A percentile compares a stretch with the other conserved stretches of the same genome.
Conservation (phyloP, 2,329 filamentous ascomycete species). For the Exophiala sp. region DNA sequence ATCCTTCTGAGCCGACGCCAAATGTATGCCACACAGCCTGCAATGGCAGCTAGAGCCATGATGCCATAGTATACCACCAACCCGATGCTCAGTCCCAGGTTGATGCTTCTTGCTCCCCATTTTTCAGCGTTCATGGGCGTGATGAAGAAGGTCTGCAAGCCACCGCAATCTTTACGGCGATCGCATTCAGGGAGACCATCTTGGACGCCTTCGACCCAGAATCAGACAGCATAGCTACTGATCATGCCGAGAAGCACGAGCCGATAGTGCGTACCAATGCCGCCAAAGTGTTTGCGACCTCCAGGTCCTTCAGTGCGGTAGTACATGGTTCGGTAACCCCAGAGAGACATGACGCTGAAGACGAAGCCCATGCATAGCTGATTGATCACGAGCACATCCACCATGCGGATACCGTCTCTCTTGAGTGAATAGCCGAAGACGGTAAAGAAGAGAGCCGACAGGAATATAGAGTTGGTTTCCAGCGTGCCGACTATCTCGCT, state of each 20-base stretch:
- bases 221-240: conserved; percentile 18
- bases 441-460: conserved; percentile 11
- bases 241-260: conserved; percentile 18
- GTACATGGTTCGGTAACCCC: conserved; percentile 22
- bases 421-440: conserved; percentile 13
- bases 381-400: conserved; percentile 18
- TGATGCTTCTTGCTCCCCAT: conserved; percentile 1
- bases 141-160: conserved; percentile 5
- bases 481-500: conserved; percentile 16
- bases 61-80: conserved; percentile 9
- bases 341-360: conserved; percentile 20
- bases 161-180: conserved; percentile 5
- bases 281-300: conserved; percentile 19
- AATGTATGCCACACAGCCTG: conserved; percentile 1
- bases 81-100: conserved; percentile 4
- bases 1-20: background rate
- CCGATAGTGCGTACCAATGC: conserved; percentile 19
- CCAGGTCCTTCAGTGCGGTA: conserved; percentile 18
- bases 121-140: conserved; percentile 2
- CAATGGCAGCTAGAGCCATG: conserved; percentile 9
- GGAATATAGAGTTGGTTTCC: conserved; percentile 24
- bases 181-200: conserved; percentile 1
- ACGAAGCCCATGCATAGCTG: conserved; percentile 18
- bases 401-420: conserved; percentile 9
- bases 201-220: conserved; percentile 16